Base-by-base conservation (phyloP, 108 stramenopile species). In the Chaetoceros muelleri region DNA sequence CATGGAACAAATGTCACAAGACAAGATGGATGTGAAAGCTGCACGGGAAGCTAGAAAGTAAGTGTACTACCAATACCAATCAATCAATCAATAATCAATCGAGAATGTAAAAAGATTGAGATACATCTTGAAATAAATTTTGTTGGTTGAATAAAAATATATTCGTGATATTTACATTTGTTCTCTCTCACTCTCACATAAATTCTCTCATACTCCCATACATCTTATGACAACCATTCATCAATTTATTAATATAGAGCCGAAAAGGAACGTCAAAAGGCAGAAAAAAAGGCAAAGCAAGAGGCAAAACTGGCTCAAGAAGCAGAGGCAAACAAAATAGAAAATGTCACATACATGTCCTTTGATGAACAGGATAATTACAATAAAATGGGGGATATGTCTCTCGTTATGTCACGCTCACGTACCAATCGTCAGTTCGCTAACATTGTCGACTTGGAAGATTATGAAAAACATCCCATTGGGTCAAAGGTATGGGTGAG, bases 401-500 rank as follows among this genome's bases (percentile, higher is more conserved):
- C 72, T 16, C 63, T 64, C 3, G 68, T 82, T 53, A 89, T 89
- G 91, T 85, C 83, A 16, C 75, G 79, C 29, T 73, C 76, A 53
- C 78, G 81, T 7, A 78, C 91, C 1, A 85, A 81, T 28, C 64
- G 92, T 46, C 53, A 74, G 2, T 83, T 83, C 62, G 66, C 58
- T 21, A 52, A 70, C 8, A 81, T 86, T 2, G 59, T 55, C 31
- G 82, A 85, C 52, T 66, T 90, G 48, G 73, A 70, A 17, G 67
- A 69, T 20, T 60, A 60, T 25, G 67, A 52, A 8, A 69, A 65
- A 48, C 55, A 85, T 44, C 40, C 67, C 51, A 57, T 76, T 22
- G 87, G 85, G 22, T 70, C 75, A 22, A 80, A 45, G 21, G 85
- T 95, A 19, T 98, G 97, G 97, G 47, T 96, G 5, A 69, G 97